phyloP scores from a whole-genome alignment of 345 rosid species.

The Syzygium aqueum region DNA sequence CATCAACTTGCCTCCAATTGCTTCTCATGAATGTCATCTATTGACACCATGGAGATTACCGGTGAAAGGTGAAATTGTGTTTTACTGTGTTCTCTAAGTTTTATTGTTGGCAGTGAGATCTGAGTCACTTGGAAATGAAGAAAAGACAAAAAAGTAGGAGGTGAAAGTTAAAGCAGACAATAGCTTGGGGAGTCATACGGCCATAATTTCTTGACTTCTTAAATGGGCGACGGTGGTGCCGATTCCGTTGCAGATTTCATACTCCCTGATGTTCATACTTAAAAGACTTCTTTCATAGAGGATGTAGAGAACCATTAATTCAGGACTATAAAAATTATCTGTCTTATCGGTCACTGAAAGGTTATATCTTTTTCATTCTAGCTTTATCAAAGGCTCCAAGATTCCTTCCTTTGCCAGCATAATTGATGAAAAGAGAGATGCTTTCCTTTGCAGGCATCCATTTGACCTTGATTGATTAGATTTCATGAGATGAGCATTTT shows the following conservation, averaged over 20 bases:
- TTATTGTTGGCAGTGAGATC: neutral
- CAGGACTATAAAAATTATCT: neutral
- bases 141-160: neutral
- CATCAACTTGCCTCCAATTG: neutral
- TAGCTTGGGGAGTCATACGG: neutral
- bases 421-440: neutral
- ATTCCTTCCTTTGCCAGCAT: too few relatives aligned
- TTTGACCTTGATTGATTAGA: neutral
- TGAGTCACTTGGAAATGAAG: neutral
- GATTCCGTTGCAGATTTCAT: neutral
- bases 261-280: neutral
- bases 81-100: neutral
- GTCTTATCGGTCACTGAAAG: neutral
- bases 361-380: neutral
- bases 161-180: neutral
- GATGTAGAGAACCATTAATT: neutral
- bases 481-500: neutral
- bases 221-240: neutral
- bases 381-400: neutral
- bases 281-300: neutral
- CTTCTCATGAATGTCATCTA: neutral
- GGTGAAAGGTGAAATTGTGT: neutral
- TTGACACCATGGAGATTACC: neutral
- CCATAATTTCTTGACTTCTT: neutral
- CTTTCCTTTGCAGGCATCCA: neutral